Percentiles rank a stretch among this genome's conserved stretches.
Conservation (phyloP, 108 stramenopile species). For the Pseudonitzschia pungens region DNA sequence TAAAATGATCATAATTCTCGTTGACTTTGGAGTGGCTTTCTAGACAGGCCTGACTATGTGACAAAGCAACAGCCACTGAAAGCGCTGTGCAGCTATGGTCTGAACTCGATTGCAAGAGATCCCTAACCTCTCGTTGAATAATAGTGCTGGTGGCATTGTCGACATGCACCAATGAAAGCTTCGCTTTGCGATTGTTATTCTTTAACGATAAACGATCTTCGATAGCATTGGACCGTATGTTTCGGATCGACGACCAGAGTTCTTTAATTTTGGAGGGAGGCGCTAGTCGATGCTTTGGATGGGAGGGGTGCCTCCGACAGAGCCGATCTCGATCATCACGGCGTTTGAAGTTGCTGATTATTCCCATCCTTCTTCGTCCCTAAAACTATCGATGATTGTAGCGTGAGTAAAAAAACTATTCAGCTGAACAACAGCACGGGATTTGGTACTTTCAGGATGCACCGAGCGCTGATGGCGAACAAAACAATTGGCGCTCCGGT, state of each 20-base stretch:
- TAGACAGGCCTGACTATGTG: constrained; percentile 8
- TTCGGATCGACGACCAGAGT: background rate
- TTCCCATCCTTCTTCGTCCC: constrained; percentile 17
- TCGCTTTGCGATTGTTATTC: background rate
- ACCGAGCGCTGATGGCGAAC: no score
- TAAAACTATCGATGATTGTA: no score
- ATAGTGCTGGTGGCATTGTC: background rate
- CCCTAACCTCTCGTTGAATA: constrained; percentile 17
- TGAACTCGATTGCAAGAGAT: constrained; percentile 15
- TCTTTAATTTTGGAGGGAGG: background rate
- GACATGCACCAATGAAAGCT: background rate
- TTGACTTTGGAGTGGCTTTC: constrained; percentile 11
- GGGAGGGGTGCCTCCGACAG: background rate
- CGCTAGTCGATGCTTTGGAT: constrained; percentile 7
- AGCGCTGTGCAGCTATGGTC: constrained; percentile 17
- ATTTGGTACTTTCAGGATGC: no score
- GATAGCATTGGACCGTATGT: background rate
- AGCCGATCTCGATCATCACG: constrained; percentile 8
- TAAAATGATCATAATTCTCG: background rate
- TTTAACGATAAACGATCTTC: background rate
- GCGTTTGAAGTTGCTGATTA: constrained; percentile 16
- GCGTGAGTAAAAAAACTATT: no score
- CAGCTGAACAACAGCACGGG: no score
- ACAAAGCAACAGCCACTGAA: constrained; percentile 21
- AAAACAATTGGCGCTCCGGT: no score